Evolutionary conservation across 1,284 basidiomycete genomes (phyloP).

Genomic region (Moniliophthora roreri): DNA sequence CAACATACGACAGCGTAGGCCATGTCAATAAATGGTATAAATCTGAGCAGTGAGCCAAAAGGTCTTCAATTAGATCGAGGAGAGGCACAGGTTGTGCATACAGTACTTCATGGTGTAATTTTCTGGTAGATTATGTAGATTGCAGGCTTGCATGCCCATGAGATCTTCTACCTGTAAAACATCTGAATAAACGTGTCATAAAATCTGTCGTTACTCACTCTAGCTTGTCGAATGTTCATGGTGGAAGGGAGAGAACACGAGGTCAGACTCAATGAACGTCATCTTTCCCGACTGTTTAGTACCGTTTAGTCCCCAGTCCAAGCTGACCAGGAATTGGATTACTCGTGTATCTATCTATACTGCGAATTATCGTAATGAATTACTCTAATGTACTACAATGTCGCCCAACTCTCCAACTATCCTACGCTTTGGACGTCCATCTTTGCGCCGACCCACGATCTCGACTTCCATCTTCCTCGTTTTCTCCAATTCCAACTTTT

Average conservation of each 20-base stretch:
- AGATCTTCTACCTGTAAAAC: conserved; percentile 41
- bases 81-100: conserved; percentile 26
- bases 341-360: no score
- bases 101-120: conserved; percentile 96
- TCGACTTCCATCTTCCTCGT: conserved; percentile 44
- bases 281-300: no score
- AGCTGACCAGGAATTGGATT: no score
- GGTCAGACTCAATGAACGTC: neutral
- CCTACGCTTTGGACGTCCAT: conserved; percentile 11
- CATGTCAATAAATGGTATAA: conserved; percentile 95
- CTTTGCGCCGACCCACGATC: conserved; percentile 11
- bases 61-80: neutral
- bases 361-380: no score
- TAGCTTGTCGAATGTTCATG: conserved; percentile 61
- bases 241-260: conserved; percentile 9
- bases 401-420: conserved; percentile 10
- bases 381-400: conserved; percentile 9
- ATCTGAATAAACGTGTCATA: neutral
- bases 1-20: conserved; percentile 96
- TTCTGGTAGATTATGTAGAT: conserved; percentile 91
- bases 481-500: conserved; percentile 27
- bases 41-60: conserved; percentile 48
- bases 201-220: conserved; percentile 35
- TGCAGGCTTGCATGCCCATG: conserved; percentile 90
- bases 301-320: no score